phyloP scores from a whole-genome alignment of 306 rosid species.

The Vigna unguiculata region DNA sequence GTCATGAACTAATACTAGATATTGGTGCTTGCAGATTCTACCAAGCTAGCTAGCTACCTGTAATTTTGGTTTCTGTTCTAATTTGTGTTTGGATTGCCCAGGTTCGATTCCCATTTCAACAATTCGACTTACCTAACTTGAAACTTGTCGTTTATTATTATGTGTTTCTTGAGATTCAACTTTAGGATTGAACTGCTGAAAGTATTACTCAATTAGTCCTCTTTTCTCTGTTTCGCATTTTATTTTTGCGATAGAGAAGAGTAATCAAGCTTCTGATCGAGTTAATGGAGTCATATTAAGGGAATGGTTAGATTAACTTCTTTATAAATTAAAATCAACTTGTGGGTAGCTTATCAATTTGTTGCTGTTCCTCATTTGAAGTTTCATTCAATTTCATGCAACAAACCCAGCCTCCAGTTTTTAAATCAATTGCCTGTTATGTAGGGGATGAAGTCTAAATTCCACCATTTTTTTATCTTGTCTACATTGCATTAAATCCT shows the following conservation, averaged over 20 bases:
- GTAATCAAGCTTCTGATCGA: not conserved
- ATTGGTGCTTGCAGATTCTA: conserved; percentile 44
- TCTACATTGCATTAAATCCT: conserved; percentile 2
- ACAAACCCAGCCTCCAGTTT: conserved; percentile 20
- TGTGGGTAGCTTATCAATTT: too few species aligned
- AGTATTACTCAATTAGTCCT: not conserved
- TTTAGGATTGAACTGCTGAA: conserved; percentile 5
- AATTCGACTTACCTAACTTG: conserved; percentile 27
- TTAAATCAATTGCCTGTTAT: not conserved
- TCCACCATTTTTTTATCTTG: not conserved
- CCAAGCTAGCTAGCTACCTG: conserved; percentile 25
- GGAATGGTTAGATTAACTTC: too few species aligned
- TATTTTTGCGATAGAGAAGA: not conserved
- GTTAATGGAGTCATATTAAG: not conserved
- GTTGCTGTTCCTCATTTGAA: conserved; percentile 35
- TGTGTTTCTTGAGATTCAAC: not conserved
- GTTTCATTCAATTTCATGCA: conserved; percentile 13
- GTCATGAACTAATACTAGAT: conserved; percentile 3
- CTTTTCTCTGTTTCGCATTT: not conserved
- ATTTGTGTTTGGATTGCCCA: conserved; percentile 10
- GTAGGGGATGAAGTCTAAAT: conserved; percentile 1
- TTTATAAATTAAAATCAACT: too few species aligned
- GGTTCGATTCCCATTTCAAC: conserved; percentile 19
- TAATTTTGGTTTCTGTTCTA: conserved; percentile 33
- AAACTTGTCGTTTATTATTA: conserved; percentile 21